A percentile compares a stretch with the other conserved stretches of the same genome.
phyloP scores from a whole-genome alignment of 2,329 filamentous ascomycete genomes.

The Cordyceps farinosa region DNA sequence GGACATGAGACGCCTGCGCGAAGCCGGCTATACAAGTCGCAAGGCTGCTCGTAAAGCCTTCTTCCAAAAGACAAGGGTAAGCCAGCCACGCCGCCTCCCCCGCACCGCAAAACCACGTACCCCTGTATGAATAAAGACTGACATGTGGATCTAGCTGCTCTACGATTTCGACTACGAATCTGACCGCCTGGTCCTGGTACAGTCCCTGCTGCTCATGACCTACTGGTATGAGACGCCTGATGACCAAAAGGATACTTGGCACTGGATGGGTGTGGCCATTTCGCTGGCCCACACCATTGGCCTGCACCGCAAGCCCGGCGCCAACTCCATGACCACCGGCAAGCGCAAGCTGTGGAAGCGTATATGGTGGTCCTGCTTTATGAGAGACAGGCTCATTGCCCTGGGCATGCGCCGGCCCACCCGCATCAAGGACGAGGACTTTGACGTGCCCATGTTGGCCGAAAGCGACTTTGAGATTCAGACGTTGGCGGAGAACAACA shows the following conservation, averaged over 20 bases:
- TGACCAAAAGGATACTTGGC: constrained; percentile 97
- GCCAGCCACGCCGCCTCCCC: constrained; percentile 27
- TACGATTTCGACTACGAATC: constrained; percentile 96
- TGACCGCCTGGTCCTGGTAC: constrained; percentile 83
- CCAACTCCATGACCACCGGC: constrained; percentile 67
- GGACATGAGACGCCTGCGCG: constrained; percentile 70
- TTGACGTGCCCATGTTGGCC: constrained; percentile 86
- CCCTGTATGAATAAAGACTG: constrained; percentile 18
- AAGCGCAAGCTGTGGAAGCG: constrained; percentile 87
- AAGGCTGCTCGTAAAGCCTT: constrained; percentile 84
- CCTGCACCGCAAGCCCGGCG: constrained; percentile 77
- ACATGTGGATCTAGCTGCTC: constrained; percentile 51
- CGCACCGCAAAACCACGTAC: constrained; percentile 1
- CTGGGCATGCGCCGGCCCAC: constrained; percentile 91
- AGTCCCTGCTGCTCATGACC: constrained; percentile 86
- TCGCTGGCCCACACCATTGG: constrained; percentile 92
- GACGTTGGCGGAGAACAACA: constrained; percentile 62
- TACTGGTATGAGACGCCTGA: constrained; percentile 98
- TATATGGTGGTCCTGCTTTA: constrained; percentile 98
- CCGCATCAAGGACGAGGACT: constrained; percentile 88
- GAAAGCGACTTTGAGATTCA: constrained; percentile 80
- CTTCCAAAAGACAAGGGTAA: constrained; percentile 81
- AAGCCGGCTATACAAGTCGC: constrained; percentile 72
- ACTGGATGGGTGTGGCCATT: constrained; percentile 96
- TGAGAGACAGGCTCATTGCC: constrained; percentile 88